Evolutionary conservation across 1,284 basidiomycete species (phyloP).

Genomic region (Boletus sp.): DNA sequence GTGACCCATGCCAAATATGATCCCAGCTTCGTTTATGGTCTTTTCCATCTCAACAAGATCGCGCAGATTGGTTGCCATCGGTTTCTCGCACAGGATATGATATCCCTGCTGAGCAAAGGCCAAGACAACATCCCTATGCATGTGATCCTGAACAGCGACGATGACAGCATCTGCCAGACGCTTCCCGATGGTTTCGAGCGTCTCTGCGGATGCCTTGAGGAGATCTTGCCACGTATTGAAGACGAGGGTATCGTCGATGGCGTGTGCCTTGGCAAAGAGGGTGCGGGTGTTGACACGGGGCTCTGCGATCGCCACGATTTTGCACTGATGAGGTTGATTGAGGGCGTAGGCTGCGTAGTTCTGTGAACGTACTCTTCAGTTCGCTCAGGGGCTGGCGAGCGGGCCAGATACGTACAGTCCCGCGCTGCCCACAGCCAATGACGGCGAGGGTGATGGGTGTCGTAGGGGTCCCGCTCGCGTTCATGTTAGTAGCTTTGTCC

Average conservation of each 20-base stretch:
- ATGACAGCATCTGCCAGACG: constrained; percentile 78
- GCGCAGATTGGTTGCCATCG: constrained; percentile 73
- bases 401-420: constrained; percentile 45
- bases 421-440: constrained; percentile 80
- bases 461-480: constrained; percentile 14
- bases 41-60: constrained; percentile 75
- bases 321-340: constrained; percentile 57
- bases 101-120: constrained; percentile 79
- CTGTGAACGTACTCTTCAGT: constrained; percentile 36
- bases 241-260: constrained; percentile 59
- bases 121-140: constrained; percentile 70
- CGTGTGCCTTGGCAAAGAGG: constrained; percentile 52
- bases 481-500: constrained; percentile 24
- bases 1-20: constrained; percentile 84
- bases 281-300: constrained; percentile 65
- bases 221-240: constrained; percentile 75
- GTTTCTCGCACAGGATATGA: constrained; percentile 86
- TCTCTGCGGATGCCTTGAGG: constrained; percentile 60
- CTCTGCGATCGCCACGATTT: constrained; percentile 79
- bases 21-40: constrained; percentile 60
- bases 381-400: background rate
- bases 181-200: constrained; percentile 55
- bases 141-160: constrained; percentile 71
- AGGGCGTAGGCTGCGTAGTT: constrained; percentile 65
- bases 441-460: constrained; percentile 48